Conservation (phyloP, 1,284 basidiomycete species). For the Pulveroboletus sp. region DNA sequence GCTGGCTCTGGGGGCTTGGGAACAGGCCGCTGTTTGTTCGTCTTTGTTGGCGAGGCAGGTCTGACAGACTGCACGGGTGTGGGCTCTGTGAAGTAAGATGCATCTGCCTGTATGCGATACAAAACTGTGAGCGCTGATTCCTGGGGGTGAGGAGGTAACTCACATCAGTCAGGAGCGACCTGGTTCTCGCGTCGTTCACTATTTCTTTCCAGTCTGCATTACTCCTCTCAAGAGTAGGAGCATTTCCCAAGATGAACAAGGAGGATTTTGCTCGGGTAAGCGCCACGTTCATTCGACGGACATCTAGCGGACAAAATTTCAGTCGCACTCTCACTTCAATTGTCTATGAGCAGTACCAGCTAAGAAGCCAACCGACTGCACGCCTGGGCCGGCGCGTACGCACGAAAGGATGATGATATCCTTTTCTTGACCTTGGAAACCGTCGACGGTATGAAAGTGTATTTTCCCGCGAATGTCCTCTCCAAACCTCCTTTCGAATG, state of each 20-base stretch:
- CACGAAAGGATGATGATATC: slow-evolving; percentile 95
- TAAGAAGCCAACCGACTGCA: slow-evolving; percentile 86
- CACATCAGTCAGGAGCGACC: slow-evolving; percentile 57
- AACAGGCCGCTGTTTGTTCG: slow-evolving; percentile 22
- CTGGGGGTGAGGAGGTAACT: slow-evolving; percentile 27
- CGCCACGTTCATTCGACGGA: slow-evolving; percentile 95
- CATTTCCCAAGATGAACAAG: slow-evolving; percentile 91
- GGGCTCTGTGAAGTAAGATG: slow-evolving; percentile 41
- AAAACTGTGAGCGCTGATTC: background rate
- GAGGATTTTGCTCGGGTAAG: slow-evolving; percentile 95
- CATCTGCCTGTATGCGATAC: slow-evolving; percentile 37
- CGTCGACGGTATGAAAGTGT: slow-evolving; percentile 98
- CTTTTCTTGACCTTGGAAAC: slow-evolving; percentile 98
- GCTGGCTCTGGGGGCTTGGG: slow-evolving; percentile 23
- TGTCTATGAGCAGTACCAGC: slow-evolving; percentile 52
- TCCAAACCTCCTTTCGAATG: slow-evolving; percentile 78
- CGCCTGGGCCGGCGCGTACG: slow-evolving; percentile 85
- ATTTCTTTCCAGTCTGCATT: slow-evolving; percentile 81
- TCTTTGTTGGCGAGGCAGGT: slow-evolving; percentile 24
- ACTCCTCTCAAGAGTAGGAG: slow-evolving; percentile 82
- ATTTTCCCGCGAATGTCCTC: slow-evolving; percentile 70
- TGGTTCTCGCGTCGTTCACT: slow-evolving; percentile 70
- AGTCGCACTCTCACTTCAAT: slow-evolving; percentile 5
- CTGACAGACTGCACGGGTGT: slow-evolving; percentile 7
- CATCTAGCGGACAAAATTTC: slow-evolving; percentile 48